Conservation (phyloP, 371 early-diverging fungal genomes). For the Mucor circinelloides region DNA sequence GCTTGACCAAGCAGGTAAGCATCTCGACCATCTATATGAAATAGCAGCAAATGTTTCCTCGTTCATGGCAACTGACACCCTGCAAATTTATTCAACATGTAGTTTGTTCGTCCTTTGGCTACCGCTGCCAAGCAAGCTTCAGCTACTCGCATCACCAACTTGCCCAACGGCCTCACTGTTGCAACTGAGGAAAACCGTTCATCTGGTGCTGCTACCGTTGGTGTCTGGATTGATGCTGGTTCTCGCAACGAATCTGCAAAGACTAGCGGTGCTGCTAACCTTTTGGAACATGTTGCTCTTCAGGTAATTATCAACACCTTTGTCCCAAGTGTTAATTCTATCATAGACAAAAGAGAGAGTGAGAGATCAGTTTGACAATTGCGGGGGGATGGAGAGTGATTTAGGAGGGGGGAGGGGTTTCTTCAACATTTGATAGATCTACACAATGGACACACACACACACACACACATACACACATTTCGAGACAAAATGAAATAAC, state of each 20-base stretch:
- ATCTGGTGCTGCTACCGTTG: constrained; percentile 93
- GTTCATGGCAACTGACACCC: neutral
- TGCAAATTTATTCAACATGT: neutral
- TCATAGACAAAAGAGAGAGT: neutral
- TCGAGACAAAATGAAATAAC: neutral
- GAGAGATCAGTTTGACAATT: neutral
- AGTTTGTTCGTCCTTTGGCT: constrained; percentile 60
- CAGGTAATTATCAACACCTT: constrained; percentile 67
- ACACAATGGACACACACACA: too few relatives aligned
- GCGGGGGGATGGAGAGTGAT: neutral
- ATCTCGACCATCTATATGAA: neutral
- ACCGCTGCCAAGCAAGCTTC: constrained; percentile 52
- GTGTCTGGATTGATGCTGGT: constrained; percentile 96
- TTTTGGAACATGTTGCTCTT: constrained; percentile 96
- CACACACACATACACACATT: too few relatives aligned
- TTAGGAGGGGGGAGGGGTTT: neutral
- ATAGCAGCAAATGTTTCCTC: neutral
- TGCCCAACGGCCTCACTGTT: constrained; percentile 90
- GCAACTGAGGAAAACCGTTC: constrained; percentile 91
- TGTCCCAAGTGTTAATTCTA: neutral
- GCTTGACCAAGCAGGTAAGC: constrained; percentile 36
- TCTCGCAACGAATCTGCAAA: constrained; percentile 84
- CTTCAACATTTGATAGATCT: neutral
- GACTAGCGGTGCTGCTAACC: constrained; percentile 90
- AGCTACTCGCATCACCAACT: constrained; percentile 66